Base-by-base conservation (phyloP, 116 monocot genomes). In the Papilionanthe hybrid region DNA sequence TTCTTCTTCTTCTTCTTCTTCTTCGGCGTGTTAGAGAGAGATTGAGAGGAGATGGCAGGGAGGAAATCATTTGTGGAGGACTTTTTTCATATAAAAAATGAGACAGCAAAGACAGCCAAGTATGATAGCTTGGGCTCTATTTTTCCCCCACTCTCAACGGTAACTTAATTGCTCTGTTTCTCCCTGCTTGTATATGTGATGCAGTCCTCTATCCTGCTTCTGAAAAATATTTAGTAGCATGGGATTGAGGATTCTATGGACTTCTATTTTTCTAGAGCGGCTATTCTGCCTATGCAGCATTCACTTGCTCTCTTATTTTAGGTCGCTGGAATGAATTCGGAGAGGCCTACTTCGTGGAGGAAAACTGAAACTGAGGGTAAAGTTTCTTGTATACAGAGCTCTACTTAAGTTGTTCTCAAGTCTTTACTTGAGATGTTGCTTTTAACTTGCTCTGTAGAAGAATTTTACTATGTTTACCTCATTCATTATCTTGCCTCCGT, bases 61-160 rank as follows among this genome's bases (percentile, higher is more conserved):
- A 37, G 37, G 37, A 75, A 75, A 28, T 75, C 75, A 75, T 49
- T 75, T 37, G 75, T 75, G 22, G 75, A 75, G 27, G 75, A 75
- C 49, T n/a, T 75, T 50, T 75, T 75, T 49, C 75, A 49, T 1
- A 23, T 1, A 75, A 23, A 47, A 15, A 42, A 25, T 63, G 63
- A 75, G 27, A 1, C 28, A 27, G 75, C 49, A 1, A 25, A 47
- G 75, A 19, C 49, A 13, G 11, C 75, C 8, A 48, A 49, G 25
- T 50, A 25, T 28, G 49, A 75, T 8, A 27, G 4, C 27, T 28
- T 75, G 50, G 42, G 1, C 49, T 50, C 49, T 28, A 49, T 75
- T 23, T 75, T 75, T 28, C 75, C 47, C 12, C 27, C 75, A 13
- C 27, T 37, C 43, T 29, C 73, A 44, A 42, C 75, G 49, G 75